Conservation (phyloP, 192 early-diverging fungal species). For the Anaeromyces robustus region DNA sequence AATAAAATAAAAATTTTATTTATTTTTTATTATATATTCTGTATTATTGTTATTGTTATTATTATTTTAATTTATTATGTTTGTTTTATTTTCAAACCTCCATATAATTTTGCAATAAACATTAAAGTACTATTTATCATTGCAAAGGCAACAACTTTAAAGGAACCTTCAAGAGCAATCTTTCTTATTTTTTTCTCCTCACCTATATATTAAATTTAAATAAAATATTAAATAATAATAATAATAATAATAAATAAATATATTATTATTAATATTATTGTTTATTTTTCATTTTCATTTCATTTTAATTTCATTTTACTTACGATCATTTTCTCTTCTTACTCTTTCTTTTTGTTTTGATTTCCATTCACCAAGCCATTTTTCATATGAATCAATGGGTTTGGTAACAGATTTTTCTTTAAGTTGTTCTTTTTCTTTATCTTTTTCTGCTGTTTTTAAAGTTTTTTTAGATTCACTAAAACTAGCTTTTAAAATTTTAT, state of each 20-base stretch:
- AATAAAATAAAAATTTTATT: not conserved
- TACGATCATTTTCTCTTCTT: not conserved
- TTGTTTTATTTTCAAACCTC: not conserved
- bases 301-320: not conserved
- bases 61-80: too few relatives aligned
- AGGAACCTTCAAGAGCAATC: constrained; percentile 20
- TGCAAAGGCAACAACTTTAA: constrained; percentile 33
- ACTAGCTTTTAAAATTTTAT: not conserved
- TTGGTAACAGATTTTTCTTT: not conserved
- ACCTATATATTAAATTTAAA: constrained; percentile 3
- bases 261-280: too few relatives aligned
- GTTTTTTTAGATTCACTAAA: not conserved
- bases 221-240: not conserved
- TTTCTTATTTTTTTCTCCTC: constrained; percentile 11
- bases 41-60: too few relatives aligned
- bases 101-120: not conserved
- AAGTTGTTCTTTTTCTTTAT: not conserved
- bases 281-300: too few relatives aligned
- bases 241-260: too few relatives aligned
- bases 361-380: not conserved
- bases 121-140: constrained; percentile 12
- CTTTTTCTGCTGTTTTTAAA: not conserved
- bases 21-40: not conserved
- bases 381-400: not conserved
- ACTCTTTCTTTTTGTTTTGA: not conserved